phyloP scores from a whole-genome alignment of 1,139 yeast genomes.

The Meyerozyma smithsonii region DNA sequence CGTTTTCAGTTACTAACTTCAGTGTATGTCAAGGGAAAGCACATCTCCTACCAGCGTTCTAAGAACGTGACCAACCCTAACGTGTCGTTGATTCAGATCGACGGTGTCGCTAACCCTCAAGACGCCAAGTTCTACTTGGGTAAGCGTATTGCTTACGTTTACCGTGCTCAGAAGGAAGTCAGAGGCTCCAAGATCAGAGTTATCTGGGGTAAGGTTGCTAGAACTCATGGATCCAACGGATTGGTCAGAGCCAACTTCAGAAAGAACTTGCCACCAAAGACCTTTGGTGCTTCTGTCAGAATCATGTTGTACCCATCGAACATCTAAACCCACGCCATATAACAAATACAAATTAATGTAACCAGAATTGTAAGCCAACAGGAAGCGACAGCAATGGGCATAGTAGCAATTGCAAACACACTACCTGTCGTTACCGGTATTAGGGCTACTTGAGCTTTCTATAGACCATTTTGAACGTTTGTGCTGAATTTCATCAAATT shows the following conservation, averaged over 20 bases:
- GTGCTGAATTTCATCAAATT: too few species aligned
- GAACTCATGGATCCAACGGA: conserved; percentile 99
- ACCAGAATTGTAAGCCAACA: conserved; percentile 4
- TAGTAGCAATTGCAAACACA: conserved; percentile 1
- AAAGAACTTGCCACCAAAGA: conserved; percentile 98
- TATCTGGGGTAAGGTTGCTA: conserved; percentile 98
- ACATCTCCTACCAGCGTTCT: conserved; percentile 99
- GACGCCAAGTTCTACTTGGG: conserved; percentile 99
- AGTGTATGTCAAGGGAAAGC: conserved; percentile 99
- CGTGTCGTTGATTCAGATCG: conserved; percentile 93
- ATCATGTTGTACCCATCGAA: conserved; percentile 99
- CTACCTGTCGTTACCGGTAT: too few species aligned
- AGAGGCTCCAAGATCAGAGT: conserved; percentile 99
- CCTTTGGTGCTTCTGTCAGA: conserved; percentile 99
- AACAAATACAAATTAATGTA: conserved; percentile 24
- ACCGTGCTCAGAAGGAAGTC: conserved; percentile 97
- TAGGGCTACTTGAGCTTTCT: not conserved
- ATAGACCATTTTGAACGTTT: too few species aligned
- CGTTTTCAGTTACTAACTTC: conserved; percentile 40
- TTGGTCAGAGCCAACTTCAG: conserved; percentile 98
- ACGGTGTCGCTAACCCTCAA: conserved; percentile 87
- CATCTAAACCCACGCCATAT: conserved; percentile 58
- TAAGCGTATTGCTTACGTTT: conserved; percentile 98
- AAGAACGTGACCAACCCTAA: conserved; percentile 98
- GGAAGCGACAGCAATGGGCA: conserved; percentile 3